Evolutionary conservation across 768 basidiomycete genomes (phyloP).

Genomic region (Lactarius akahatsu): DNA sequence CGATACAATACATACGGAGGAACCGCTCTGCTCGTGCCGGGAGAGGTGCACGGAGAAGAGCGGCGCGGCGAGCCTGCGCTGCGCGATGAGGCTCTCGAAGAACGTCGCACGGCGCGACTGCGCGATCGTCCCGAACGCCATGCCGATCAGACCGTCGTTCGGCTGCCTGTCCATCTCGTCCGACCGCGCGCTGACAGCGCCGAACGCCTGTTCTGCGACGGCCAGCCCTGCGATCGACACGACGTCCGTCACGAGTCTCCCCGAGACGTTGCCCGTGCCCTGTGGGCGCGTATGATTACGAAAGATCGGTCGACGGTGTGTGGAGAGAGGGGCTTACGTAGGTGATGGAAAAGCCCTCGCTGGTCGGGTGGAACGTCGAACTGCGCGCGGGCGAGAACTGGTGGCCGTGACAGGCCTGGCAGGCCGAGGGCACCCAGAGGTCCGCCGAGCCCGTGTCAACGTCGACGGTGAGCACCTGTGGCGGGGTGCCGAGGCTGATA

Average conservation of each 20-base stretch:
- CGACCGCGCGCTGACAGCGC: slow-evolving; percentile 48
- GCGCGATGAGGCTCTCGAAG: slow-evolving; percentile 59
- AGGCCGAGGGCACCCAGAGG: slow-evolving; percentile 53
- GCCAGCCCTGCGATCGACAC: slow-evolving; percentile 48
- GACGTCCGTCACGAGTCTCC: slow-evolving; percentile 49
- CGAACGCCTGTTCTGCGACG: slow-evolving; percentile 54
- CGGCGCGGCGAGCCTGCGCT: slow-evolving; percentile 42
- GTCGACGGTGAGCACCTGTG: slow-evolving; percentile 53
- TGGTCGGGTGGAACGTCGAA: slow-evolving; percentile 41
- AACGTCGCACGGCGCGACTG: slow-evolving; percentile 49
- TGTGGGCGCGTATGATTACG: slow-evolving; percentile 12
- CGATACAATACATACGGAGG: slow-evolving; percentile 44
- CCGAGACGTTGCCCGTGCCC: slow-evolving; percentile 56
- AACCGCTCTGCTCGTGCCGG: slow-evolving; percentile 42
- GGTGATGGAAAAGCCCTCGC: slow-evolving; percentile 38
- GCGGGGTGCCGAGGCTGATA: slow-evolving; percentile 53
- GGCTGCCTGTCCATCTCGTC: slow-evolving; percentile 51
- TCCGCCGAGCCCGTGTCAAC: slow-evolving; percentile 71
- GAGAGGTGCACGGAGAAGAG: slow-evolving; percentile 61
- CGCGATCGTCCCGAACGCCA: slow-evolving; percentile 61
- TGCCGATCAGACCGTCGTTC: slow-evolving; percentile 57
- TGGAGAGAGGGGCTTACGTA: slow-evolving; percentile 41
- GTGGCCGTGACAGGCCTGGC: slow-evolving; percentile 39
- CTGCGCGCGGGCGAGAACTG: slow-evolving; percentile 44
- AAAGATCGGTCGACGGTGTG: too few species aligned